These are phyloP conservation scores for Pseudogymnoascus sp. DNA, from an alignment of 2,329 filamentous ascomycete genomes.

Conservation along the genomic window DNA sequence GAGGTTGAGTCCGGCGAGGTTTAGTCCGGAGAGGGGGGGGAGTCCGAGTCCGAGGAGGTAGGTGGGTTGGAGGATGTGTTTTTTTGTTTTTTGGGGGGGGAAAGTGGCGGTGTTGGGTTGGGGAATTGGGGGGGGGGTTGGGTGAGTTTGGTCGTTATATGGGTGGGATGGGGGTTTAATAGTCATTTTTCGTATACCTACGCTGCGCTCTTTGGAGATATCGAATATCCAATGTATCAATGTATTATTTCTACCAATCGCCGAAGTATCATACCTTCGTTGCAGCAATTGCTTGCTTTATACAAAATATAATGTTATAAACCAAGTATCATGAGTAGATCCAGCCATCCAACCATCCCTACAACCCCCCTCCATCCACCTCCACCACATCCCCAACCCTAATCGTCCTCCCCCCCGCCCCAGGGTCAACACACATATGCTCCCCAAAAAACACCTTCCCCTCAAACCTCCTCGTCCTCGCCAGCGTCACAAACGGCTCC, in stretches of 20 bases:
- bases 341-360: not conserved
- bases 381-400: conserved; percentile 37
- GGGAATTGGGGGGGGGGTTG: not conserved
- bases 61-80: not conserved
- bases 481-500: conserved; percentile 81
- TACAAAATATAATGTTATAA: not conserved
- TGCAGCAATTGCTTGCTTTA: not conserved
- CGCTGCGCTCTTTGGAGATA: not conserved
- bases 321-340: not conserved
- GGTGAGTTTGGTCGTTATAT: not conserved
- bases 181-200: not conserved
- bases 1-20: not conserved
- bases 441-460: conserved; percentile 86
- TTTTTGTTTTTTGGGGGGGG: not conserved
- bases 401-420: conserved; percentile 28
- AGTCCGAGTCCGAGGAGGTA: not conserved
- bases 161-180: not conserved
- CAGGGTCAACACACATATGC: conserved; percentile 52
- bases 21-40: not conserved
- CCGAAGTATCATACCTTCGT: not conserved
- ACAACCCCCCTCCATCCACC: not conserved
- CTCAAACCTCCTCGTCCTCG: conserved; percentile 74
- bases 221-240: not conserved
- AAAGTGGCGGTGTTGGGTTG: not conserved
- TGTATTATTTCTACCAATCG: not conserved